Evolutionary conservation across 2,329 filamentous ascomycete species (phyloP).

Genomic region (Pseudopyricularia javanii): DNA sequence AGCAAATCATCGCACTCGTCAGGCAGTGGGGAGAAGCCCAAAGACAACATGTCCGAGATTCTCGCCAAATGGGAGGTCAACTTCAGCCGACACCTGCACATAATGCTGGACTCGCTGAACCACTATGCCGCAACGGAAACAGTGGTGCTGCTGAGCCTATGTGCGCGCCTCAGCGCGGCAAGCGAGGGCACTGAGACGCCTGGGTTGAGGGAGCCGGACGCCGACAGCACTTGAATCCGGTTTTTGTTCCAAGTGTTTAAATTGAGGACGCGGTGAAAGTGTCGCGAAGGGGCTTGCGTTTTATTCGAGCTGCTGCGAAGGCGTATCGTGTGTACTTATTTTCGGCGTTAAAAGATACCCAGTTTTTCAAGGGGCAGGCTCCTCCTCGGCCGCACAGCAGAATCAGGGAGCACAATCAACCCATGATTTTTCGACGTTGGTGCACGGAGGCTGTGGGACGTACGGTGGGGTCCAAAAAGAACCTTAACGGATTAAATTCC

Average conservation of each 20-base stretch:
- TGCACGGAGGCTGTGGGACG: too few relatives aligned
- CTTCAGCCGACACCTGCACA: constrained; percentile 84
- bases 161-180: constrained; percentile 68
- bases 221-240: constrained; percentile 12
- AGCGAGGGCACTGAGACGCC: constrained; percentile 62
- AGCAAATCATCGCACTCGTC: constrained; percentile 19
- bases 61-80: constrained; percentile 87
- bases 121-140: constrained; percentile 97
- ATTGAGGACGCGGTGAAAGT: neutral
- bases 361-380: too few relatives aligned
- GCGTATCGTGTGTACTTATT: neutral
- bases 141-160: constrained; percentile 81
- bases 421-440: too few relatives aligned
- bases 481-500: too few relatives aligned
- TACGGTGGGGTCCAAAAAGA: too few relatives aligned
- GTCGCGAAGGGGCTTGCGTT: neutral
- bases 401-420: too few relatives aligned
- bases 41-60: constrained; percentile 58
- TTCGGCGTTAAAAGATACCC: too few relatives aligned
- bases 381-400: too few relatives aligned
- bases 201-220: constrained; percentile 46
- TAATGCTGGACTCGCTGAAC: constrained; percentile 86
- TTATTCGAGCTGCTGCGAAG: neutral
- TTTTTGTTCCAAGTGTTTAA: neutral
- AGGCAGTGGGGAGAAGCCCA: constrained; percentile 20